phyloP scores from a whole-genome alignment of 768 basidiomycete genomes.

The Plicaturopsis crispa region DNA sequence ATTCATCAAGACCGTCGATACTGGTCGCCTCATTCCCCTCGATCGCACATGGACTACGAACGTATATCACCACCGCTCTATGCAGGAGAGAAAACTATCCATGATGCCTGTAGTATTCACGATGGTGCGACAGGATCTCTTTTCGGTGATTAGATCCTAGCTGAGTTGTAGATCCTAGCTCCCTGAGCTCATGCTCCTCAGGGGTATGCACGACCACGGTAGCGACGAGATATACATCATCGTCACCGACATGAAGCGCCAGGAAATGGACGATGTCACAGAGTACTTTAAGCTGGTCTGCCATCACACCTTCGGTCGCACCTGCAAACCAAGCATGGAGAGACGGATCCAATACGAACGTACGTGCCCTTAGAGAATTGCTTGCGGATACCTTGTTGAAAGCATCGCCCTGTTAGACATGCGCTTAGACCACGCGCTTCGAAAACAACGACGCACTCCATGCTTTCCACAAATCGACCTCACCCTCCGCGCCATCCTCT shows the following conservation, averaged over 20 bases:
- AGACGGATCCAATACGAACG: conserved; percentile 64
- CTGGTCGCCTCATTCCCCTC: conserved; percentile 68
- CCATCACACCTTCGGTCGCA: conserved; percentile 52
- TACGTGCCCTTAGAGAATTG: conserved; percentile 25
- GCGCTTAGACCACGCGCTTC: conserved; percentile 59
- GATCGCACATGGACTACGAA: conserved; percentile 80
- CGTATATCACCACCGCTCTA: conserved; percentile 70
- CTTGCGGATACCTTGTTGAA: conserved; percentile 6
- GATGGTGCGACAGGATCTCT: conserved; percentile 41
- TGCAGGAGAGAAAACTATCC: conserved; percentile 62
- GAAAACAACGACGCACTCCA: conserved; percentile 63
- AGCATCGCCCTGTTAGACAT: conserved; percentile 47
- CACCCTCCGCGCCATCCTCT: conserved; percentile 64
- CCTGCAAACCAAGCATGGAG: conserved; percentile 58
- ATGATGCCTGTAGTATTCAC: conserved; percentile 81
- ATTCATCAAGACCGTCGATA: conserved; percentile 74
- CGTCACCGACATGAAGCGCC: conserved; percentile 70
- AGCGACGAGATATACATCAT: conserved; percentile 77
- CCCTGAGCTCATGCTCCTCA: conserved; percentile 71
- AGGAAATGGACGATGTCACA: conserved; percentile 76
- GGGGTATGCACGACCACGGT: conserved; percentile 75
- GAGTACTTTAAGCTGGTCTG: conserved; percentile 75
- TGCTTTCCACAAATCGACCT: conserved; percentile 82
- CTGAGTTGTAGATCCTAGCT: conserved; percentile 31
- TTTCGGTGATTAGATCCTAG: background rate